phyloP scores from a whole-genome alignment of 257 asterid species.

The Solanum tarapatanum region DNA sequence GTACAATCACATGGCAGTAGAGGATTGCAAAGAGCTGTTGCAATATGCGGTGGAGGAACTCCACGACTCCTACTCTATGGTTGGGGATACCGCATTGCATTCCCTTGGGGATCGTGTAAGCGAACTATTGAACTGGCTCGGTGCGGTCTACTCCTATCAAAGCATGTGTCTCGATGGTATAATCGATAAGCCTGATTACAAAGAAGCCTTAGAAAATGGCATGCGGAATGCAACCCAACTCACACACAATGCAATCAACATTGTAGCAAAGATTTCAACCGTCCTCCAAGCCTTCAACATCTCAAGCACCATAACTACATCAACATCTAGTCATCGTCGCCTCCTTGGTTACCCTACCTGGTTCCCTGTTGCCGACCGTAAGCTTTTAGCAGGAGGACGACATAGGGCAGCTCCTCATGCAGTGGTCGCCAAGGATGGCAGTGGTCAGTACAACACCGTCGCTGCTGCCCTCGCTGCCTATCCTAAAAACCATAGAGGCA shows the following conservation, averaged over 20 bases:
- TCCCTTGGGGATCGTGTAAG: constrained; percentile 24
- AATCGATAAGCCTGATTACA: constrained; percentile 33
- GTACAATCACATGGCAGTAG: constrained; percentile 25
- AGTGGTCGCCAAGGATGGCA: constrained; percentile 62
- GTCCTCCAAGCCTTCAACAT: constrained; percentile 30
- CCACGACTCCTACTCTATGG: constrained; percentile 27
- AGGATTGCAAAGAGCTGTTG: constrained; percentile 55
- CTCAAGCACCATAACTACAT: neutral
- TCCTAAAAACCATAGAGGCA: constrained; percentile 32
- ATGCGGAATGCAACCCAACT: constrained; percentile 39
- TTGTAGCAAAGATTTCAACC: constrained; percentile 30
- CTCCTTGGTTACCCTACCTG: constrained; percentile 37
- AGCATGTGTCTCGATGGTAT: constrained; percentile 36
- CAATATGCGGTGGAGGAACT: constrained; percentile 40
- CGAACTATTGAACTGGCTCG: constrained; percentile 51
- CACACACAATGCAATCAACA: constrained; percentile 55
- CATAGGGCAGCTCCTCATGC: constrained; percentile 20
- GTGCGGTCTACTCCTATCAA: constrained; percentile 32
- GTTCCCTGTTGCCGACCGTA: constrained; percentile 42
- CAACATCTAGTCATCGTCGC: constrained; percentile 8
- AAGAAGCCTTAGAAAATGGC: constrained; percentile 25
- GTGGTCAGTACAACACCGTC: constrained; percentile 45
- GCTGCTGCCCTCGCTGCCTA: constrained; percentile 36
- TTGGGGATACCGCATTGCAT: constrained; percentile 23
- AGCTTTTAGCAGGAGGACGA: constrained; percentile 22